Conservation (phyloP, 305 asterid species). For the Fraxinus baroniana region DNA sequence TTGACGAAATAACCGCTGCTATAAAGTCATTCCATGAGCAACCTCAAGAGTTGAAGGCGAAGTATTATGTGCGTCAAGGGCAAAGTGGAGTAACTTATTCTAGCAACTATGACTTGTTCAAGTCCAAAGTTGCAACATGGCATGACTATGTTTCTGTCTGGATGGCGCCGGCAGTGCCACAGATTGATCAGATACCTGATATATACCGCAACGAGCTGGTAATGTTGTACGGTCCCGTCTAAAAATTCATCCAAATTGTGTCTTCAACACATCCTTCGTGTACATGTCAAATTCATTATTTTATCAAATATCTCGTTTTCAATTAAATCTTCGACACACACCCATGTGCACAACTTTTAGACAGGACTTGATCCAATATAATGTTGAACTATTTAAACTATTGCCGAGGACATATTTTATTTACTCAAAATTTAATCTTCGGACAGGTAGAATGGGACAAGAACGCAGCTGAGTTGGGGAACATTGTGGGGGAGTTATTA, state of each 20-base stretch:
- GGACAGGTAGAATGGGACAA: slow-evolving; percentile 1
- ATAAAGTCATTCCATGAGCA: background rate
- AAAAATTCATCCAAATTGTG: background rate
- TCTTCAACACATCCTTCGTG: background rate
- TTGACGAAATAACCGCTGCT: background rate
- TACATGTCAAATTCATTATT: background rate
- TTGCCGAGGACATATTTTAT: background rate
- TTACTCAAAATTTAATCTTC: background rate
- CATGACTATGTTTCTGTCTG: background rate
- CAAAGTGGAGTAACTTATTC: background rate
- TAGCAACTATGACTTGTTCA: background rate
- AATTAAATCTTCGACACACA: background rate
- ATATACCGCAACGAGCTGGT: background rate
- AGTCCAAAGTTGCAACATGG: background rate
- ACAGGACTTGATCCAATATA: background rate
- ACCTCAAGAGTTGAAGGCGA: background rate
- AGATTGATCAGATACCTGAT: background rate
- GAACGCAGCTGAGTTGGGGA: background rate
- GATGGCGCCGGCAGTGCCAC: background rate
- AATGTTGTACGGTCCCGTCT: background rate
- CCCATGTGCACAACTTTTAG: background rate
- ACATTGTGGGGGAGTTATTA: slow-evolving; percentile 1
- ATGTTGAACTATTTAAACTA: background rate
- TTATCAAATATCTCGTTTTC: background rate
- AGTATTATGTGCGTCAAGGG: background rate